Evolutionary conservation across 2,329 filamentous ascomycete species (phyloP).

Genomic region (Thermoascus crustaceus): DNA sequence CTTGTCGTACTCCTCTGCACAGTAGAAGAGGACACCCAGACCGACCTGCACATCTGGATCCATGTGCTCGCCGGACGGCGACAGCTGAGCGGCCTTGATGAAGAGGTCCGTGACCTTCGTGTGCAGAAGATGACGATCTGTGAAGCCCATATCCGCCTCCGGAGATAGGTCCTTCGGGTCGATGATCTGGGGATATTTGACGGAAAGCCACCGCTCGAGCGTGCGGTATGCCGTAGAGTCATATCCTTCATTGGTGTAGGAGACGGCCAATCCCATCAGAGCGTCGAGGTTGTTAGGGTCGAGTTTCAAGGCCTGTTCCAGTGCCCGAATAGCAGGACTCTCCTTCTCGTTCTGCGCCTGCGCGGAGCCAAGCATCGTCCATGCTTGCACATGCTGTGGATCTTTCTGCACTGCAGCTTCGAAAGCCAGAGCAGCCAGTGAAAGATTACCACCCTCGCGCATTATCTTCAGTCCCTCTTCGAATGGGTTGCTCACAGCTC

Average conservation of each 20-base stretch:
- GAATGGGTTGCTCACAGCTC: slow-evolving; percentile 72
- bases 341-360: slow-evolving; percentile 99
- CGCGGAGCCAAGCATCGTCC: slow-evolving; percentile 82
- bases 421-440: slow-evolving; percentile 85
- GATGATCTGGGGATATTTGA: slow-evolving; percentile 82
- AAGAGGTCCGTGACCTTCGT: slow-evolving; percentile 85
- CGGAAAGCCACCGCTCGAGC: slow-evolving; percentile 91
- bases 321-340: slow-evolving; percentile 82
- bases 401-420: slow-evolving; percentile 92
- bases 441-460: slow-evolving; percentile 87
- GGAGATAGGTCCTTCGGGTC: slow-evolving; percentile 63
- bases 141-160: slow-evolving; percentile 82
- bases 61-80: slow-evolving; percentile 88
- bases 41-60: slow-evolving; percentile 98
- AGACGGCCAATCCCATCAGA: slow-evolving; percentile 90
- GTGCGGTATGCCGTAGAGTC: slow-evolving; percentile 95
- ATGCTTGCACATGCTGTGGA: slow-evolving; percentile 78
- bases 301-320: slow-evolving; percentile 82
- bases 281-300: slow-evolving; percentile 81
- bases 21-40: slow-evolving; percentile 93
- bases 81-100: slow-evolving; percentile 84
- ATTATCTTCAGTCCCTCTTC: slow-evolving; percentile 90
- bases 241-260: slow-evolving; percentile 98
- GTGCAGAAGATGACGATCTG: slow-evolving; percentile 81
- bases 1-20: slow-evolving; percentile 95